A percentile compares a stretch with the other conserved stretches of the same genome.
These are phyloP conservation scores for Sporothrix humicola DNA, from an alignment of 2,329 filamentous ascomycete species.

Conservation along the genomic window DNA sequence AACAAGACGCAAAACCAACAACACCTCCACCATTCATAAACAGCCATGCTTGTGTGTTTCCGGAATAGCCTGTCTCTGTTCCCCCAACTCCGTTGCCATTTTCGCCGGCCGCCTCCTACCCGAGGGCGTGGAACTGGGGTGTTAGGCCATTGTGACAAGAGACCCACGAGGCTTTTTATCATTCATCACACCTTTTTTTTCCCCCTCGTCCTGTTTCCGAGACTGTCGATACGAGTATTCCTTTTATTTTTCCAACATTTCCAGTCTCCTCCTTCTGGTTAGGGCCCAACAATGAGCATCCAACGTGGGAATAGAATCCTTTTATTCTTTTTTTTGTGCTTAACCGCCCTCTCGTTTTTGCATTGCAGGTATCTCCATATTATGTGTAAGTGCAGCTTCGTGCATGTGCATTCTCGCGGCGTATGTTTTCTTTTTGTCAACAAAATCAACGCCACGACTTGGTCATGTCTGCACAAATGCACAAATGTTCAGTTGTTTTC, in stretches of 20 bases:
- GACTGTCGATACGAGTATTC: slow-evolving; percentile 10
- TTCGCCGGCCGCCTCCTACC: background rate
- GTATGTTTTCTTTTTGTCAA: background rate
- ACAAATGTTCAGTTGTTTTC: background rate
- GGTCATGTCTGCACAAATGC: background rate
- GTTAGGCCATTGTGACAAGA: slow-evolving; percentile 25
- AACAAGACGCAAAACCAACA: slow-evolving; percentile 2
- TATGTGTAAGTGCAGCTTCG: background rate
- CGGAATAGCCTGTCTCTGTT: background rate
- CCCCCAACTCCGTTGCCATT: background rate
- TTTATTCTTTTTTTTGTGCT: too few relatives aligned
- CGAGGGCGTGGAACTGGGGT: slow-evolving; percentile 24
- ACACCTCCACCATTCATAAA: background rate
- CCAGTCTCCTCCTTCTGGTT: background rate
- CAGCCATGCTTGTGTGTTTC: background rate
- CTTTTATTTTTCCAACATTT: background rate
- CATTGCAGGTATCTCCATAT: background rate
- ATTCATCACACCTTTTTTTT: background rate
- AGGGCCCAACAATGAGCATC: background rate
- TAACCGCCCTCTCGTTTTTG: background rate
- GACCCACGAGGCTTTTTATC: slow-evolving; percentile 14
- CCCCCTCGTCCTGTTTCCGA: background rate
- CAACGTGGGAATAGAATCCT: background rate
- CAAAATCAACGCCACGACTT: background rate
- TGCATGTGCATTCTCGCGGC: background rate